A percentile compares a stretch with the other conserved stretches of the same genome.
Conservation (phyloP, 306 rosid genomes). For the Corylus heterophylla region DNA sequence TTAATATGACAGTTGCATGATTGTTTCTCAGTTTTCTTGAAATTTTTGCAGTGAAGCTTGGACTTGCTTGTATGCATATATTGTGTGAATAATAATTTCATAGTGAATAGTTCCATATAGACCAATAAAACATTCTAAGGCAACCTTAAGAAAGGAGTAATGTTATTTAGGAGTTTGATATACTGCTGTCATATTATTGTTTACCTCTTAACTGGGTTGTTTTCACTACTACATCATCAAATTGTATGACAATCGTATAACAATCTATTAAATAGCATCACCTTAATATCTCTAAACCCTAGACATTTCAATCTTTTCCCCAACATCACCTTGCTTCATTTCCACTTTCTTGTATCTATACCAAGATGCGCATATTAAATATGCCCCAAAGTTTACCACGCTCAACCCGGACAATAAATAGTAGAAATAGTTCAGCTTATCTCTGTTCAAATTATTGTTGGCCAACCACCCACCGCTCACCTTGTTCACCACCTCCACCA, state of each 20-base stretch:
- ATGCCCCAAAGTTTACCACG: constrained; percentile 53
- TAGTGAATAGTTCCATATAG: neutral
- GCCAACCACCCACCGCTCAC: constrained; percentile 79
- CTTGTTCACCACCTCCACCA: constrained; percentile 72
- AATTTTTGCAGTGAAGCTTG: neutral
- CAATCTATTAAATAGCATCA: too few relatives aligned
- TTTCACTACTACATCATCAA: too few relatives aligned
- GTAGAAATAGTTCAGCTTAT: constrained; percentile 61
- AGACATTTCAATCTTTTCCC: constrained; percentile 20
- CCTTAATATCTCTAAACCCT: constrained; percentile 17
- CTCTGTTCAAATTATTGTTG: constrained; percentile 64
- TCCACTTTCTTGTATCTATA: constrained; percentile 67
- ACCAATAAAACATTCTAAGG: neutral
- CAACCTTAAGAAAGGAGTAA: neutral
- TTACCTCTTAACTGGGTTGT: too few relatives aligned
- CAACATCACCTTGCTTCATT: constrained; percentile 33
- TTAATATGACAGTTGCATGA: neutral
- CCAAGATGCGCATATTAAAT: constrained; percentile 63
- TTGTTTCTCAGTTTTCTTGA: neutral
- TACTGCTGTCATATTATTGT: too few relatives aligned
- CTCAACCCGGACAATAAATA: constrained; percentile 58
- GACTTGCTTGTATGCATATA: neutral
- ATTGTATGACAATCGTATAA: too few relatives aligned
- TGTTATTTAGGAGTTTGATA: too few relatives aligned
- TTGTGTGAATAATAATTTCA: neutral